Evolutionary conservation across 176 grass and related monocot genomes (phyloP).

Genomic region (Elaeis guineensis): DNA sequence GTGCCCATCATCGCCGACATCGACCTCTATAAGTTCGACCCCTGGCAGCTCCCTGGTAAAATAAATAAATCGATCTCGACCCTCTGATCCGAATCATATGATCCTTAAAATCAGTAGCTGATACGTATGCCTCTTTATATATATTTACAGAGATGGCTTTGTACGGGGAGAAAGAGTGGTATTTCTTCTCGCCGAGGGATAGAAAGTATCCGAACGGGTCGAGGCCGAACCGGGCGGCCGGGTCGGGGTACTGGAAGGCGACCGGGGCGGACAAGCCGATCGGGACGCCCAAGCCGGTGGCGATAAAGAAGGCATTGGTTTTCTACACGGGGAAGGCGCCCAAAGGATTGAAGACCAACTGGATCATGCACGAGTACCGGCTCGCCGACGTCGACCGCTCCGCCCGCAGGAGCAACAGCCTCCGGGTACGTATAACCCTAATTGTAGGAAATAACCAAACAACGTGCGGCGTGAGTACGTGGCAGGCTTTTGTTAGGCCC

Average conservation of each 20-base stretch:
- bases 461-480: no score
- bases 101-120: no score
- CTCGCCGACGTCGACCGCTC: conserved; percentile 24
- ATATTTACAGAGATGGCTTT: conserved; percentile 5
- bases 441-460: not conserved
- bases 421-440: conserved; percentile 40
- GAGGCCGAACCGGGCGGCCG: conserved; percentile 31
- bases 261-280: conserved; percentile 40
- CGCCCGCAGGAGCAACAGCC: conserved; percentile 52
- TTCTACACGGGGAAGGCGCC: conserved; percentile 44
- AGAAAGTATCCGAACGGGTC: conserved; percentile 48
- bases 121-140: no score
- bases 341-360: conserved; percentile 35
- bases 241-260: conserved; percentile 41
- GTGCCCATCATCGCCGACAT: no score
- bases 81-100: no score
- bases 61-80: no score
- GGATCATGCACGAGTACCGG: conserved; percentile 57
- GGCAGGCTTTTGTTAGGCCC: no score
- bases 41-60: no score
- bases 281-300: conserved; percentile 9
- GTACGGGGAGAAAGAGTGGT: conserved; percentile 46
- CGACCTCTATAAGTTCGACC: no score
- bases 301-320: conserved; percentile 42
- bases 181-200: conserved; percentile 42